Evolutionary conservation across 2,329 filamentous ascomycete species (phyloP).

Genomic region (Dothidotthia symphoricarpi): DNA sequence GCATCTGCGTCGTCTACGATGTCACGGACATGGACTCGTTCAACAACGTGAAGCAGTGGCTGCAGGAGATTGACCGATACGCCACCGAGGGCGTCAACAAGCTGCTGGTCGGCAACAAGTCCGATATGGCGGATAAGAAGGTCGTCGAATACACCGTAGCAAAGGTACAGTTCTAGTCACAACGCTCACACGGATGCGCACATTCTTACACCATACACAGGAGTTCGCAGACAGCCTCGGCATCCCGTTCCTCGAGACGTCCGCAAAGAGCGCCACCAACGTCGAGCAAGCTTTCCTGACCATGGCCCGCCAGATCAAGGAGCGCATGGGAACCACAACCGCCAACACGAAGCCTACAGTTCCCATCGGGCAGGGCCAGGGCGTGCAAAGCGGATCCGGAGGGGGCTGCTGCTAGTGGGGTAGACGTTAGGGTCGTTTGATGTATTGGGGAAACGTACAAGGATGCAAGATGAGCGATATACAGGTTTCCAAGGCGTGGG

Average conservation of each 20-base stretch:
- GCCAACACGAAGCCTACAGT: slow-evolving; percentile 99
- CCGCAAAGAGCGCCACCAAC: slow-evolving; percentile 98
- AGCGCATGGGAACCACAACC: slow-evolving; percentile 95
- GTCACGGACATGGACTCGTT: slow-evolving; percentile 99
- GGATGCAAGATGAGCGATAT: slow-evolving; percentile 7
- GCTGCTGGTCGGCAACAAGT: slow-evolving; percentile 99
- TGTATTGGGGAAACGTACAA: slow-evolving; percentile 10
- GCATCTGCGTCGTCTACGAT: slow-evolving; percentile 99
- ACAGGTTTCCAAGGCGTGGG: slow-evolving; percentile 9
- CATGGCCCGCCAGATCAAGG: slow-evolving; percentile 99
- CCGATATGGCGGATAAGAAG: slow-evolving; percentile 99
- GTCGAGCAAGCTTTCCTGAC: slow-evolving; percentile 99
- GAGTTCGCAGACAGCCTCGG: slow-evolving; percentile 98
- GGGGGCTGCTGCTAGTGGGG: slow-evolving; percentile 81
- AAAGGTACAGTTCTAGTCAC: no score
- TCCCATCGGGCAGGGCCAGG: slow-evolving; percentile 91
- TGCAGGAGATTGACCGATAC: slow-evolving; percentile 99
- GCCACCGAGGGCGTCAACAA: slow-evolving; percentile 99
- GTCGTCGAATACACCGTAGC: slow-evolving; percentile 99
- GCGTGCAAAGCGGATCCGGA: slow-evolving; percentile 81
- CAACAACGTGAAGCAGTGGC: slow-evolving; percentile 99
- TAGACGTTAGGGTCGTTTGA: slow-evolving; percentile 2
- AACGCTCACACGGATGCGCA: slow-evolving; percentile 26
- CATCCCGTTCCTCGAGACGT: slow-evolving; percentile 99
- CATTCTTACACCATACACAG: slow-evolving; percentile 50